Percentiles rank a stretch among this genome's conserved stretches.
Evolutionary conservation across 169 alveolate genomes (phyloP).

Genomic region (Hepatocystis sp.): DNA sequence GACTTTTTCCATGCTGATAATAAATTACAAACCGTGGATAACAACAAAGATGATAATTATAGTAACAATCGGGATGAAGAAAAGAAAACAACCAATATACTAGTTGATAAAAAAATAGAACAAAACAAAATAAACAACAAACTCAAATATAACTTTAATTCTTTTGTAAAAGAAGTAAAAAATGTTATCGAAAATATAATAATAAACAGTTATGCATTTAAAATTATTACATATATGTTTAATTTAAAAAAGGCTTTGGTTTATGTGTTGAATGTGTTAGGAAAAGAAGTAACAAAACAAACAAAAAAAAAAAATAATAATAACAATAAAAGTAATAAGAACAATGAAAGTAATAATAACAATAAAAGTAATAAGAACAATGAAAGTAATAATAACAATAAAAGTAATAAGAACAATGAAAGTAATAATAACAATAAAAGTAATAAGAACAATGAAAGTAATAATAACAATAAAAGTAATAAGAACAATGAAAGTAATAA

Average conservation of each 20-base stretch:
- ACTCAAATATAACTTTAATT: slow-evolving; percentile 12
- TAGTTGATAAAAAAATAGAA: not conserved
- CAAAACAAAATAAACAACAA: not conserved
- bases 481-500: not conserved
- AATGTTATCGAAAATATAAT: slow-evolving; percentile 39
- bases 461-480: not conserved
- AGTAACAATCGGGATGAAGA: not conserved
- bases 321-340: slow-evolving; percentile 1
- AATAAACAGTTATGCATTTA: slow-evolving; percentile 23
- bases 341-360: not conserved
- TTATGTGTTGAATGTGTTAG: slow-evolving; percentile 28
- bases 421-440: not conserved
- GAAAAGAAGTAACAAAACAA: slow-evolving; percentile 14
- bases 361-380: not conserved
- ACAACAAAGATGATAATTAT: not conserved
- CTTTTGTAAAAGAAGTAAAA: slow-evolving; percentile 16
- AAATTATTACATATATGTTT: slow-evolving; percentile 13
- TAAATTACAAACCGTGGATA: too few species aligned
- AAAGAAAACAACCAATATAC: not conserved
- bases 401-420: slow-evolving; percentile 4
- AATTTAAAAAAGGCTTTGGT: slow-evolving; percentile 45
- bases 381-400: not conserved
- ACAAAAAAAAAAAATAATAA: not conserved
- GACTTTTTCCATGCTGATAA: too few species aligned
- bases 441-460: not conserved